Percentiles rank a stretch among this genome's conserved stretches.
phyloP scores from a whole-genome alignment of 495 filamentous ascomycete species.

The Endocarpon pusillum region DNA sequence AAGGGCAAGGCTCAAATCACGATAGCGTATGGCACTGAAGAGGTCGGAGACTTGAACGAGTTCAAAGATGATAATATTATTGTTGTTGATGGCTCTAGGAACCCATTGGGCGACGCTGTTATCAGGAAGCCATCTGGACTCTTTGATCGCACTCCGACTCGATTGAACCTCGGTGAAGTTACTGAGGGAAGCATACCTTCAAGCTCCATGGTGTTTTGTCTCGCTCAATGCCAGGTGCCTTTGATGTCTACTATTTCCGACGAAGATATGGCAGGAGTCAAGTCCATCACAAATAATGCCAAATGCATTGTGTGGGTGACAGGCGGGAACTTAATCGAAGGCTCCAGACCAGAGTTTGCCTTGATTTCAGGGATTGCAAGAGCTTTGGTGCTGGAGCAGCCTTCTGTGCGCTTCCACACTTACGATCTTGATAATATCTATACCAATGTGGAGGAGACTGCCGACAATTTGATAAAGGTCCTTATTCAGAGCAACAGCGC shows the following conservation, averaged over 20 bases:
- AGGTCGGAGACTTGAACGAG: too few species aligned
- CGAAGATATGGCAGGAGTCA: background rate
- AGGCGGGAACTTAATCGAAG: slow-evolving; percentile 14
- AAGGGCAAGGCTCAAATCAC: too few species aligned
- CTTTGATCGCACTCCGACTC: too few species aligned
- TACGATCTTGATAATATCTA: slow-evolving; percentile 19
- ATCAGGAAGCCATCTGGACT: too few species aligned
- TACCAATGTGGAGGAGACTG: slow-evolving; percentile 1
- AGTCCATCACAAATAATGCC: slow-evolving; percentile 2
- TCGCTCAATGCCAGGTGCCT: background rate
- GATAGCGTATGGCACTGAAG: too few species aligned
- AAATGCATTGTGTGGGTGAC: slow-evolving; percentile 24
- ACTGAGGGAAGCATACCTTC: background rate
- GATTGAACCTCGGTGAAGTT: background rate
- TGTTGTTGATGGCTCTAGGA: too few species aligned
- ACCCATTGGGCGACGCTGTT: too few species aligned
- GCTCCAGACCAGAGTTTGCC: slow-evolving; percentile 15
- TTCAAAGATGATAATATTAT: too few species aligned
- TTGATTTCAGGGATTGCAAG: slow-evolving; percentile 23
- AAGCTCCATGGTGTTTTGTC: background rate
- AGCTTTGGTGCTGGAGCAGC: slow-evolving; percentile 21
- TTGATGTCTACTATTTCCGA: background rate
- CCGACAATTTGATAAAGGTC: background rate
- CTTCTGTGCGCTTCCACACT: slow-evolving; percentile 11
- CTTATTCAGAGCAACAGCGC: background rate